These are phyloP conservation scores for Massariosphaeria phaeospora DNA, from an alignment of 495 filamentous ascomycete genomes.

Conservation along the genomic window DNA sequence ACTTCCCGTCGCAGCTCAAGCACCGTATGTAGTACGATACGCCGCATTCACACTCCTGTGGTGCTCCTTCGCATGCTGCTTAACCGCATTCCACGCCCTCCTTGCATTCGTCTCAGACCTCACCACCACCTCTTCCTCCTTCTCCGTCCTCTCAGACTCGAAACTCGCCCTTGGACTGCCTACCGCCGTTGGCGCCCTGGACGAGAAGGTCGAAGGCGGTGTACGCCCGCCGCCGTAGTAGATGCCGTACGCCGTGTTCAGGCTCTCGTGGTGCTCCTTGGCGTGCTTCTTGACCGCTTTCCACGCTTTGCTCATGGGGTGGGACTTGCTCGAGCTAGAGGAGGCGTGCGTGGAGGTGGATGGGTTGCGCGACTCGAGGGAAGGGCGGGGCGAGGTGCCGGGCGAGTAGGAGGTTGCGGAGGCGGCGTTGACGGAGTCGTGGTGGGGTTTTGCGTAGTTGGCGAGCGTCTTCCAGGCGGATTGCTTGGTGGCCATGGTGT, in stretches of 20 bases:
- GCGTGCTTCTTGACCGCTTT: slow-evolving; percentile 6
- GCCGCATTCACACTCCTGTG: slow-evolving; percentile 12
- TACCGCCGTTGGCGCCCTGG: background rate
- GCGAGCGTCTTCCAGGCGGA: background rate
- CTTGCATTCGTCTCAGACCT: too few species aligned
- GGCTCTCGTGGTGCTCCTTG: slow-evolving; percentile 12
- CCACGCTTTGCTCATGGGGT: background rate
- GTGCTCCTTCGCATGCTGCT: slow-evolving; percentile 4
- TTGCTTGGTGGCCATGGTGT: slow-evolving; percentile 2
- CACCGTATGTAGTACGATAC: background rate
- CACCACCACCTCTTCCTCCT: background rate
- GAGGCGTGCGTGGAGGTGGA: background rate
- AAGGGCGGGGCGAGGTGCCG: background rate
- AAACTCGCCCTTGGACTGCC: background rate
- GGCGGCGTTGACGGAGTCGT: slow-evolving; percentile 6
- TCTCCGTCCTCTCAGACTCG: background rate
- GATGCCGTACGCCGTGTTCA: background rate
- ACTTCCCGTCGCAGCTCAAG: too few species aligned
- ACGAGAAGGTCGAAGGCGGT: background rate
- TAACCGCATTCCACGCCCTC: background rate
- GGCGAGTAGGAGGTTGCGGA: slow-evolving; percentile 6
- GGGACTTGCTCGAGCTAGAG: background rate
- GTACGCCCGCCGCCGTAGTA: background rate
- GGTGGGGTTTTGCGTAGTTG: slow-evolving; percentile 1
- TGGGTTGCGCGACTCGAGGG: background rate